Evolutionary conservation across 2,329 filamentous ascomycete species (phyloP).

Genomic region (Penicillium psychrosexuale): DNA sequence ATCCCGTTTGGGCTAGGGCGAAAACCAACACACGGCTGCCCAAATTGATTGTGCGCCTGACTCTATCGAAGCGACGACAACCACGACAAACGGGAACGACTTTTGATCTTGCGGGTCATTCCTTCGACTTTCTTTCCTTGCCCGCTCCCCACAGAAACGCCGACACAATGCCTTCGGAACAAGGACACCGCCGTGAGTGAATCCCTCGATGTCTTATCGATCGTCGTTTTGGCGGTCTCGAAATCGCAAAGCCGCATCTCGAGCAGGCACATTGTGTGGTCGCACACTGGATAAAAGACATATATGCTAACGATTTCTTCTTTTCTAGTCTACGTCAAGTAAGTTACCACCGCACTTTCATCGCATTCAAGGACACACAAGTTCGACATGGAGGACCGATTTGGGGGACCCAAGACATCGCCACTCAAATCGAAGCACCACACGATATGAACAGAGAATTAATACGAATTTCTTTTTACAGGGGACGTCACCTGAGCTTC

Average conservation of each 20-base stretch:
- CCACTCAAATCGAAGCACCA: slow-evolving; percentile 2
- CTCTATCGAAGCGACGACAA: slow-evolving; percentile 43
- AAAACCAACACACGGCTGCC: slow-evolving; percentile 27
- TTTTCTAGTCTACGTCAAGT: slow-evolving; percentile 79
- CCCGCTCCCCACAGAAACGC: slow-evolving; percentile 43
- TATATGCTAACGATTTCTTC: slow-evolving; percentile 31
- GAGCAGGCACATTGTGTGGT: slow-evolving; percentile 9
- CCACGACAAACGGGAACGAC: slow-evolving; percentile 36
- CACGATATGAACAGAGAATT: slow-evolving; percentile 28
- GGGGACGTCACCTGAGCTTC: slow-evolving; percentile 98
- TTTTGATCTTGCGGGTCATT: slow-evolving; percentile 36
- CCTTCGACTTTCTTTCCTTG: slow-evolving; percentile 43
- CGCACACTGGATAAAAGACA: slow-evolving; percentile 6
- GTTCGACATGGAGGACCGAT: slow-evolving; percentile 16
- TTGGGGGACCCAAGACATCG: slow-evolving; percentile 14
- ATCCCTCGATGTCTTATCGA: slow-evolving; percentile 17
- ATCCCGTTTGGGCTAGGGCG: slow-evolving; percentile 34
- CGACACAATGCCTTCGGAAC: slow-evolving; percentile 83
- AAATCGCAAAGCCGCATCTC: slow-evolving; percentile 9
- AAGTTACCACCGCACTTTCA: slow-evolving; percentile 50
- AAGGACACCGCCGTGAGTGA: slow-evolving; percentile 82
- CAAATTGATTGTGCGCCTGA: slow-evolving; percentile 40
- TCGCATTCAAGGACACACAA: slow-evolving; percentile 21
- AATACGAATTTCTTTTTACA: slow-evolving; percentile 46
- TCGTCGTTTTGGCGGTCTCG: slow-evolving; percentile 11